Base-by-base conservation (phyloP, 805 yeast genomes). In the Saccharomycopsis sp. region DNA sequence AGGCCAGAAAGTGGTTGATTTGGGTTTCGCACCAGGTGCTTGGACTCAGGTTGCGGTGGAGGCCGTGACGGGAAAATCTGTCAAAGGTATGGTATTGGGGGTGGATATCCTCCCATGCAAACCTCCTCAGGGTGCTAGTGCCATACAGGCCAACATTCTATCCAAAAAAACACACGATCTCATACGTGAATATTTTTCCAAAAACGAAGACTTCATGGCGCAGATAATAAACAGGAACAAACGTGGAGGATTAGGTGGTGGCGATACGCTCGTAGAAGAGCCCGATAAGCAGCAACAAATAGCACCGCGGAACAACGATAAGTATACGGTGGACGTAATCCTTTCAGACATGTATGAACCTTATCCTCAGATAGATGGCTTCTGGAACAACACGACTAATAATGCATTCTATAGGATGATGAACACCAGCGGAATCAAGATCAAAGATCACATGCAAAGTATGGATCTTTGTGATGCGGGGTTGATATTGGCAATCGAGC, bases 1-100 rank as follows among this genome's bases (percentile, higher is more conserved):
- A 1, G 76, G 82, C 34, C 34, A 73, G 62, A 79, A 82, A 50
- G 87, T 94, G 0, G 82, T 94, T 2, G 99, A 94, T 72, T 73
- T 94, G 51, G 97, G 97, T 0, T 91, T 83, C 69, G 96, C 97
- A 0, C 97, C 97, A 0, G 97, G 97, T 0, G 91, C 96, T 2
- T 90, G 97, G 97, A 81, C 92, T 7, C 96, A 90, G 67, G 91
- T 89, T 1, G 91, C 92, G 0, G 71, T 79, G 7, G 24, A 34
- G 21, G 21, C 41, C 18, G 21, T 48, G 8, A 37, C 44, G 20
- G 80, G 80, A 55, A 69, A 79, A 57, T 76, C 83, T 1, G 66
- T 69, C 18, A 67, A 72, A 1, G 85, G 90, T 0, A 73, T 76
- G 20, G 81, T 90, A 2, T 67, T 90, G 12, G 97, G 97, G 3